Base-by-base conservation (phyloP, 1,284 basidiomycete genomes). In the Porodaedalea pini region DNA sequence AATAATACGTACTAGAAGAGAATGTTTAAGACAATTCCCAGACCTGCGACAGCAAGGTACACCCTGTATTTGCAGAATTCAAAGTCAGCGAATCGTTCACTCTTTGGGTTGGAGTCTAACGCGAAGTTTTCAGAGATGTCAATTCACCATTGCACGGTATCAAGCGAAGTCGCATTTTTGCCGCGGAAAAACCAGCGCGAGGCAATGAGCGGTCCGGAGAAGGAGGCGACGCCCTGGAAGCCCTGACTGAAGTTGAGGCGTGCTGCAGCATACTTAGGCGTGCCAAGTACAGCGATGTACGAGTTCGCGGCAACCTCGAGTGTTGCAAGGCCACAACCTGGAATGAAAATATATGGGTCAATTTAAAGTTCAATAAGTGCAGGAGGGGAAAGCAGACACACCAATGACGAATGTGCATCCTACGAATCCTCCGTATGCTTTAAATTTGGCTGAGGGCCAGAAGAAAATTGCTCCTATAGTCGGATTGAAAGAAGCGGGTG, bases 231-330 rank as follows among this genome's bases (percentile, higher is more conserved):
- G 47, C 90, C 88, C 69, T 92, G 88, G 74, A 89, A 91, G 1
- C 86, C 85, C 71, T 92, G 90, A 53, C 86, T 88, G 67, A 92
- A 87, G 67, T 91, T 90, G 36, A 93, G 78, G 44, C 90, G 81
- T 67, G 87, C 85, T 7, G 88, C 86, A 50, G 90, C 89, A 67
- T 86, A 83, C 64, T 83, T 82, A 23, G 85, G 81, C 4, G 77
- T 75, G 37, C 86, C 86, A 52, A 88, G 73, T 19, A 85, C 81
- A 4, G 88, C 73, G 60, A 92, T 86, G 73, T 92, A 92, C 15
- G 85, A 88, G 73, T 91, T 92, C 57, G 90, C 90, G 0, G 85
- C 83, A 21, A 88, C 85, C 67, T 88, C 84, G 36, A 88, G 73
- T 31, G 83, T 81, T 6, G 81, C 78, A 3, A 90, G 75, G 29